A percentile compares a stretch with the other conserved stretches of the same genome.
Evolutionary conservation across 169 alveolate genomes (phyloP).

Genomic region (Cryptosporidium ryanae): DNA sequence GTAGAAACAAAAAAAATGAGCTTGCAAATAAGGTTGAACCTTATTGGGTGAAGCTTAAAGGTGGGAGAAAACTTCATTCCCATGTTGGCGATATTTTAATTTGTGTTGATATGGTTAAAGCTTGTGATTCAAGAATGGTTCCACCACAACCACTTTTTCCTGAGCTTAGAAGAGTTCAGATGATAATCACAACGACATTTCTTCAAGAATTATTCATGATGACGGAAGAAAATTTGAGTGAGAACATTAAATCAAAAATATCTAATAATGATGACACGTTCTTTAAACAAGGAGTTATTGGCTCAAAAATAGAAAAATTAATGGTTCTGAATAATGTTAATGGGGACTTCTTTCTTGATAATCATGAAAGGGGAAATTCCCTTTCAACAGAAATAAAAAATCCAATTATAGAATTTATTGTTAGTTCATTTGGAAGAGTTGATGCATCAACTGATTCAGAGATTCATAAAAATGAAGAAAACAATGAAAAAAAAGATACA

Average conservation of each 20-base stretch:
- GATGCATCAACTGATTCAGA: constrained; percentile 36
- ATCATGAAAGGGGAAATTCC: constrained; percentile 54
- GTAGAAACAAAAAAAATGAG: constrained; percentile 69
- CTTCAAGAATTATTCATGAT: constrained; percentile 68
- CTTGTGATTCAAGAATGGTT: constrained; percentile 82
- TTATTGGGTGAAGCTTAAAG: constrained; percentile 87
- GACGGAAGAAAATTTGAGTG: constrained; percentile 37
- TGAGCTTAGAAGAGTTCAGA: constrained; percentile 79
- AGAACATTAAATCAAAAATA: constrained; percentile 25
- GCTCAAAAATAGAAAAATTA: constrained; percentile 52
- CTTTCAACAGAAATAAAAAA: constrained; percentile 38
- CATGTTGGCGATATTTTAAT: constrained; percentile 84
- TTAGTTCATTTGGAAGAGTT: constrained; percentile 55
- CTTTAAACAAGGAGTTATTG: constrained; percentile 56
- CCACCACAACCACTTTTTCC: constrained; percentile 89
- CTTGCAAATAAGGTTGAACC: constrained; percentile 77
- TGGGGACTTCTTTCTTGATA: constrained; percentile 51
- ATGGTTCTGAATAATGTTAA: constrained; percentile 10
- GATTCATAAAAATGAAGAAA: neutral
- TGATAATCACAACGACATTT: constrained; percentile 48
- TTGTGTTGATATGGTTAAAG: constrained; percentile 84
- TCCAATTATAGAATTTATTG: constrained; percentile 55
- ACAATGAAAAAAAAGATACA: neutral
- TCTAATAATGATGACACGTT: constrained; percentile 7
- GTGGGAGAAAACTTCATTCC: constrained; percentile 79